These are phyloP conservation scores for Tetrapisispora iriomotensis DNA, from an alignment of 805 yeast genomes.

Conservation along the genomic window DNA sequence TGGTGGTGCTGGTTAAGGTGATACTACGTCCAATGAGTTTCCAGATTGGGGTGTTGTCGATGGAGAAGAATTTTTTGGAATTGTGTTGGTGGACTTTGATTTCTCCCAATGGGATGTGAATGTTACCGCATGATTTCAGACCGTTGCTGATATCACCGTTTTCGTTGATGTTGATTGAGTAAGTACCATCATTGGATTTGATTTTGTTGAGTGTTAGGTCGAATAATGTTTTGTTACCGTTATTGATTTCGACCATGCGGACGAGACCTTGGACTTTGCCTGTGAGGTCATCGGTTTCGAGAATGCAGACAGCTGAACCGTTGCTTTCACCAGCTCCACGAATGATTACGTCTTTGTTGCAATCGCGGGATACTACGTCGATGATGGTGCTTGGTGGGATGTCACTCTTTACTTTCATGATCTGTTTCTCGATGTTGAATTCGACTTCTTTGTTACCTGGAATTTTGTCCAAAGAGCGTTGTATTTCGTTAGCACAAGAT, in stretches of 20 bases:
- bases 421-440: constrained; percentile 48
- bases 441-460: constrained; percentile 43
- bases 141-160: constrained; percentile 74
- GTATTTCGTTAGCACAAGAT: constrained; percentile 55
- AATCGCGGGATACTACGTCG: constrained; percentile 46
- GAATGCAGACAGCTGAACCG: constrained; percentile 82
- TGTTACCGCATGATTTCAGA: constrained; percentile 52
- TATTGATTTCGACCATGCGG: constrained; percentile 61
- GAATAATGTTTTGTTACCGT: constrained; percentile 41
- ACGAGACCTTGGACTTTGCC: constrained; percentile 72
- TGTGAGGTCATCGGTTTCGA: constrained; percentile 57
- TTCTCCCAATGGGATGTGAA: too few species aligned
- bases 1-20: constrained; percentile 23
- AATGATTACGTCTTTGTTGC: constrained; percentile 84
- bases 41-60: constrained; percentile 35
- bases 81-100: constrained; percentile 20
- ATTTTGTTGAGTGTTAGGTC: constrained; percentile 76
- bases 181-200: constrained; percentile 44
- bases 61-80: constrained; percentile 32
- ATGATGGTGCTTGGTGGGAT: constrained; percentile 72
- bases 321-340: constrained; percentile 85
- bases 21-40: constrained; percentile 63
- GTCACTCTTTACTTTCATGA: constrained; percentile 58
- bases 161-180: constrained; percentile 57
- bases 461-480: constrained; percentile 41